phyloP scores from a whole-genome alignment of 345 rosid genomes.

The Draba incana region DNA sequence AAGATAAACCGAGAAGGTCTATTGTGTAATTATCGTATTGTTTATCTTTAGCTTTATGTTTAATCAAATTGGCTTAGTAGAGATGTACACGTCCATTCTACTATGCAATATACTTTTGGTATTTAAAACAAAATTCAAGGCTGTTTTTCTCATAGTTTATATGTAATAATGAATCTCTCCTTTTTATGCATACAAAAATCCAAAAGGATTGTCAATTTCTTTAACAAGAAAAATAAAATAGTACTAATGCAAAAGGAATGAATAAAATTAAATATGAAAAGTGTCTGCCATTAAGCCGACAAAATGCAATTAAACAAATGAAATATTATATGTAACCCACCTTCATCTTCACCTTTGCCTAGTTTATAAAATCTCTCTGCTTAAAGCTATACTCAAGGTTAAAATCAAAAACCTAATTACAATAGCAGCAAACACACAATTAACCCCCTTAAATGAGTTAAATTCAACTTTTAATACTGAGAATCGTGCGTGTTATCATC shows the following conservation, averaged over 20 bases:
- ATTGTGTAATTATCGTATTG: background rate
- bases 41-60: conserved; percentile 14
- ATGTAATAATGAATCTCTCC: background rate
- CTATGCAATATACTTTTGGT: conserved; percentile 14
- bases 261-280: conserved; percentile 50
- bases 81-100: conserved; percentile 33
- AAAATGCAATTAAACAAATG: conserved; percentile 52
- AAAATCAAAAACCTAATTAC: conserved; percentile 33
- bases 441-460: conserved; percentile 1
- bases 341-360: conserved; percentile 56
- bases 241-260: conserved; percentile 41
- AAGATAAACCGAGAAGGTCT: background rate
- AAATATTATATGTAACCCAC: conserved; percentile 60
- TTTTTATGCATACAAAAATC: conserved; percentile 29
- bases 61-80: conserved; percentile 23
- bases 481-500: conserved; percentile 14
- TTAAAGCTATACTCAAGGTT: conserved; percentile 46
- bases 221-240: conserved; percentile 29
- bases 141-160: background rate
- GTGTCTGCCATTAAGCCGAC: conserved; percentile 84
- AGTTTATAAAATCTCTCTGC: conserved; percentile 65
- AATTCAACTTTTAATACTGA: conserved; percentile 3
- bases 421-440: conserved; percentile 19
- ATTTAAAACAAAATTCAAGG: background rate
- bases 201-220: conserved; percentile 35